phyloP scores from a whole-genome alignment of 2,329 filamentous ascomycete species.

The Penicillium oxalicum region DNA sequence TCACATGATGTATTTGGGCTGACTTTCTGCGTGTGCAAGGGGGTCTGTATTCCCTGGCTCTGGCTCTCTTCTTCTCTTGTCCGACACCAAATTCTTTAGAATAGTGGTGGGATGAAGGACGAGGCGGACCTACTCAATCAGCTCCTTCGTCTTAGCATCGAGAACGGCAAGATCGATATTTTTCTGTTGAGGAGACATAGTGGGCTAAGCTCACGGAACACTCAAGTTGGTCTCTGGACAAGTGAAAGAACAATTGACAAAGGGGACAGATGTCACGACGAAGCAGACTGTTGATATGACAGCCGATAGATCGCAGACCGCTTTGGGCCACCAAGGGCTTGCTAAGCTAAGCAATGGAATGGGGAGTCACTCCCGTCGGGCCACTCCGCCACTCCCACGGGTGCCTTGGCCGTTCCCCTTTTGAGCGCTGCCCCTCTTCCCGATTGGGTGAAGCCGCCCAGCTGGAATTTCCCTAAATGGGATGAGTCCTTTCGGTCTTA shows the following conservation, averaged over 20 bases:
- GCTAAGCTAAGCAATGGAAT: neutral
- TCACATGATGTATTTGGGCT: too few relatives aligned
- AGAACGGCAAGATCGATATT: conserved; percentile 15
- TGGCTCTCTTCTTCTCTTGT: too few relatives aligned
- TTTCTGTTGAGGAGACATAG: conserved; percentile 12
- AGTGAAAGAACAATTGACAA: neutral
- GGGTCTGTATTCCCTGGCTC: too few relatives aligned
- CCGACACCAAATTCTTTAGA: too few relatives aligned
- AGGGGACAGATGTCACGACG: neutral
- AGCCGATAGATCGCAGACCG: neutral
- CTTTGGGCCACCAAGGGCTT: neutral
- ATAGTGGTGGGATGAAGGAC: too few relatives aligned
- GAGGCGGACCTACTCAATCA: conserved; percentile 17
- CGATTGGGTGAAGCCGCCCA: neutral
- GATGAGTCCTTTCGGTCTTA: neutral
- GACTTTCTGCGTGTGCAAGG: too few relatives aligned
- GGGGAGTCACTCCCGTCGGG: neutral
- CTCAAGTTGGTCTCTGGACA: neutral
- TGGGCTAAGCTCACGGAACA: too few relatives aligned
- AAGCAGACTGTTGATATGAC: conserved; percentile 11
- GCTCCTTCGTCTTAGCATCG: conserved; percentile 21
- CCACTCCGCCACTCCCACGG: too few relatives aligned
- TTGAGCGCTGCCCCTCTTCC: too few relatives aligned
- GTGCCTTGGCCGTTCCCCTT: too few relatives aligned
- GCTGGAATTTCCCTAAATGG: too few relatives aligned